These are phyloP conservation scores for Thermothelomyces thermophilus DNA, from an alignment of 2,329 filamentous ascomycete species.

Conservation along the genomic window DNA sequence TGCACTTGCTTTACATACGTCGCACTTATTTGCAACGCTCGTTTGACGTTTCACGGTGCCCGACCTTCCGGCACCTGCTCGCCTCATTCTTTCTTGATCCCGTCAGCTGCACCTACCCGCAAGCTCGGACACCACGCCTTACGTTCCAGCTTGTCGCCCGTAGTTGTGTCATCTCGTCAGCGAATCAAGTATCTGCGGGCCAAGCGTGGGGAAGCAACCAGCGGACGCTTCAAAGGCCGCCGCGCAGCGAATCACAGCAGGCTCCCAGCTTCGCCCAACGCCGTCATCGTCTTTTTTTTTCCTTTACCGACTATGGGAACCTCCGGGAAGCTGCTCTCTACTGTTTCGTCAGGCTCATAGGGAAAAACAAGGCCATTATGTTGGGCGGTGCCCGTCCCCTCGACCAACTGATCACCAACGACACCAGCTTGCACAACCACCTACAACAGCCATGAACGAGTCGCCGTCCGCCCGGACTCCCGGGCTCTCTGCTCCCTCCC, in stretches of 20 bases:
- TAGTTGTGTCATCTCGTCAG: conserved; percentile 8
- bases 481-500: conserved; percentile 30
- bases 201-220: conserved; percentile 7
- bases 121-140: conserved; percentile 1
- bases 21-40: background rate
- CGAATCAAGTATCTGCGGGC: conserved; percentile 15
- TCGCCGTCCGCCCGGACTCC: conserved; percentile 29
- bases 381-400: conserved; percentile 14
- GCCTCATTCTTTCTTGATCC: conserved; percentile 5
- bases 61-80: conserved; percentile 2
- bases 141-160: background rate
- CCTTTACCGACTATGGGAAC: conserved; percentile 19
- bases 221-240: conserved; percentile 3
- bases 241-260: conserved; percentile 16
- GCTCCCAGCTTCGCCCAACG: conserved; percentile 13
- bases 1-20: conserved; percentile 4
- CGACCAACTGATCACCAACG: conserved; percentile 7
- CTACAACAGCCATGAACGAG: conserved; percentile 31
- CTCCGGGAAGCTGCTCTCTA: conserved; percentile 12
- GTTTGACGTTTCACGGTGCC: conserved; percentile 7
- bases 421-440: conserved; percentile 12
- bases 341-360: conserved; percentile 24
- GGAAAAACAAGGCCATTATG: conserved; percentile 19
- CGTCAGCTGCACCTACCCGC: conserved; percentile 11
- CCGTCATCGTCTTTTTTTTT: conserved; percentile 5